Conservation (phyloP, 306 rosid genomes). For the Pachyrhizus erosus region DNA sequence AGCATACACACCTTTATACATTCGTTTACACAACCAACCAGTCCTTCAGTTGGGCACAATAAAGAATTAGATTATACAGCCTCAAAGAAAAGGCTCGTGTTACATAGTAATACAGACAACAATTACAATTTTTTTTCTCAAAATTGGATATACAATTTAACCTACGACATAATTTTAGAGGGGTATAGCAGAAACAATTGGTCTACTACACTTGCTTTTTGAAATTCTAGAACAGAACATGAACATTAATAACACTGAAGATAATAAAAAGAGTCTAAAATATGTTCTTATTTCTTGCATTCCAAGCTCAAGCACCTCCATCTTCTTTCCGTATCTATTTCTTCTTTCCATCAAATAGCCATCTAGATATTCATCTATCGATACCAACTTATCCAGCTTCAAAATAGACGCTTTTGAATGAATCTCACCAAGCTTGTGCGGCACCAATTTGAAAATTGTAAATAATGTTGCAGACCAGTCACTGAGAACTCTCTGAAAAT, state of each 20-base stretch:
- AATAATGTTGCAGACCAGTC: conserved; percentile 97
- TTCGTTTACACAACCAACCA: conserved; percentile 7
- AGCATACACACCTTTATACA: neutral
- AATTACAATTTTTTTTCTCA: conserved; percentile 34
- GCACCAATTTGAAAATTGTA: conserved; percentile 79
- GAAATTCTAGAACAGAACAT: conserved; percentile 99
- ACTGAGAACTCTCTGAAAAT: conserved; percentile 81
- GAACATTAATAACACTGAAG: conserved; percentile 84
- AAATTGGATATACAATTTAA: conserved; percentile 53
- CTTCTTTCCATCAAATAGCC: conserved; percentile 94
- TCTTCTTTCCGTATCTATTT: conserved; percentile 94
- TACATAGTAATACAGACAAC: conserved; percentile 38
- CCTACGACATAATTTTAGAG: conserved; percentile 52
- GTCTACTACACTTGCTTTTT: conserved; percentile 79
- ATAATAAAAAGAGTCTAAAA: conserved; percentile 92
- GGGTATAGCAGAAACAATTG: conserved; percentile 73
- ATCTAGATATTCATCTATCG: conserved; percentile 94
- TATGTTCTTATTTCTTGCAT: conserved; percentile 98
- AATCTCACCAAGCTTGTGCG: conserved; percentile 58
- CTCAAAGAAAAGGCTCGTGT: neutral
- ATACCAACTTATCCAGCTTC: conserved; percentile 70
- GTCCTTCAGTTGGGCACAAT: conserved; percentile 23
- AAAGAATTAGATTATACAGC: conserved; percentile 47
- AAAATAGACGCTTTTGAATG: conserved; percentile 49
- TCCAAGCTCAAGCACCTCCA: conserved; percentile 94